Conservation (phyloP, 2,329 filamentous ascomycete genomes). For the Exutisphaerella laricina region DNA sequence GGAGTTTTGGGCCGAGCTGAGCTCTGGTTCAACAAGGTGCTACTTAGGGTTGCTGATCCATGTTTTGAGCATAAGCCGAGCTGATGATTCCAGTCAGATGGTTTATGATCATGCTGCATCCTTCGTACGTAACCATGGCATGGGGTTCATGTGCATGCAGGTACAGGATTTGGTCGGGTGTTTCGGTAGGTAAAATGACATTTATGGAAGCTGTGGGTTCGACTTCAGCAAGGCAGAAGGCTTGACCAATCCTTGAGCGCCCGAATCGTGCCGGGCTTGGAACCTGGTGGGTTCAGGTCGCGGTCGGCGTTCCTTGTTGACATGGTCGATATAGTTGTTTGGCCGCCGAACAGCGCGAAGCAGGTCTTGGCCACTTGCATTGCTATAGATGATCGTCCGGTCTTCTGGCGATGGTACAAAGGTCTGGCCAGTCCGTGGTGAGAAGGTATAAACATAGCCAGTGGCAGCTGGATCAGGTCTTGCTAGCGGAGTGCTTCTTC, state of each 20-base stretch:
- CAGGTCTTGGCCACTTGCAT: neutral
- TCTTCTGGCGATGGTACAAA: neutral
- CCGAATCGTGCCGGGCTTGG: neutral
- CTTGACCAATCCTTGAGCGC: slow-evolving; percentile 1
- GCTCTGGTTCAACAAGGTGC: neutral
- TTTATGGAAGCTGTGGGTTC: too few relatives aligned
- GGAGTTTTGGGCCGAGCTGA: neutral
- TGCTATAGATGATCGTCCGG: neutral
- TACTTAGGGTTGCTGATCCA: neutral
- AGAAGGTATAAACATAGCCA: neutral
- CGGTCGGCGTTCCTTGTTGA: neutral
- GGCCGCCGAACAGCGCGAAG: neutral
- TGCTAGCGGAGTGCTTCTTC: too few relatives aligned
- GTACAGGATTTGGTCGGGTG: too few relatives aligned
- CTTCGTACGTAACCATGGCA: neutral
- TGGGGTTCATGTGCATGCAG: neutral
- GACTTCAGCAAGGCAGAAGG: neutral
- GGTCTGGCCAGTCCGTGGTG: neutral
- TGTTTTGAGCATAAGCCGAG: neutral
- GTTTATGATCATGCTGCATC: neutral
- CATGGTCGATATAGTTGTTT: neutral
- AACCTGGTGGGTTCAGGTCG: neutral
- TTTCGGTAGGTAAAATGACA: too few relatives aligned
- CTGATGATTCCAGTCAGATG: neutral
- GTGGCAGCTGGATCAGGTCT: neutral